These are phyloP conservation scores for Yarrowia galli DNA, from an alignment of 1,139 yeast genomes.

Conservation along the genomic window DNA sequence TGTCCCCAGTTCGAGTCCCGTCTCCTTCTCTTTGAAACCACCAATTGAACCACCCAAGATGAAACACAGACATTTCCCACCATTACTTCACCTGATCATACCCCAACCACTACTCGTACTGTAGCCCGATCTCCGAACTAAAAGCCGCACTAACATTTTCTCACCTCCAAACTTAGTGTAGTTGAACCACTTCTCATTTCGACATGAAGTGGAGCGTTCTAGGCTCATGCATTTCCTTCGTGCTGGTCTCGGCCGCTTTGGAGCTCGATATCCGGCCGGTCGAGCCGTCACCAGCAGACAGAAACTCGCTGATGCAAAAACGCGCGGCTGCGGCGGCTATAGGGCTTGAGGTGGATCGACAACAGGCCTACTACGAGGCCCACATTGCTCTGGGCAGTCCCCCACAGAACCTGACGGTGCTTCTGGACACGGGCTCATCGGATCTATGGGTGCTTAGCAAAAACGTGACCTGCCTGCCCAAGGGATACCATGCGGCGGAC, in stretches of 20 bases:
- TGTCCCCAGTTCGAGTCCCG: not conserved
- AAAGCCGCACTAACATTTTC: not conserved
- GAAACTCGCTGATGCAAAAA: not conserved
- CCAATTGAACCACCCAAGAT: no score
- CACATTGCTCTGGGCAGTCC: constrained; percentile 46
- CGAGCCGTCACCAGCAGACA: not conserved
- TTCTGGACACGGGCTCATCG: constrained; percentile 72
- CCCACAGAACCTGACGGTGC: constrained; percentile 44
- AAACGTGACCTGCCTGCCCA: constrained; percentile 40
- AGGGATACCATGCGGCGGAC: not conserved
- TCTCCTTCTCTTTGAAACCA: not conserved
- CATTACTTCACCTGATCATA: no score
- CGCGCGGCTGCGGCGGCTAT: not conserved
- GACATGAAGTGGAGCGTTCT: not conserved
- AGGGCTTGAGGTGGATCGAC: not conserved
- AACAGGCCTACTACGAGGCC: constrained; percentile 46
- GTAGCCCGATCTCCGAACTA: no score
- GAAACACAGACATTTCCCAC: no score
- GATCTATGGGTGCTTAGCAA: constrained; percentile 63
- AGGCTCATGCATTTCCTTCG: not conserved
- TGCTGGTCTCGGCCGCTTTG: not conserved
- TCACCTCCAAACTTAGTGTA: not conserved
- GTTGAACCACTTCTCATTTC: not conserved
- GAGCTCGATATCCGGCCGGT: constrained; percentile 1
- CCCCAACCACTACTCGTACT: no score